Evolutionary conservation across 2,329 filamentous ascomycete genomes (phyloP).

Genomic region (Sporothrix humicola): DNA sequence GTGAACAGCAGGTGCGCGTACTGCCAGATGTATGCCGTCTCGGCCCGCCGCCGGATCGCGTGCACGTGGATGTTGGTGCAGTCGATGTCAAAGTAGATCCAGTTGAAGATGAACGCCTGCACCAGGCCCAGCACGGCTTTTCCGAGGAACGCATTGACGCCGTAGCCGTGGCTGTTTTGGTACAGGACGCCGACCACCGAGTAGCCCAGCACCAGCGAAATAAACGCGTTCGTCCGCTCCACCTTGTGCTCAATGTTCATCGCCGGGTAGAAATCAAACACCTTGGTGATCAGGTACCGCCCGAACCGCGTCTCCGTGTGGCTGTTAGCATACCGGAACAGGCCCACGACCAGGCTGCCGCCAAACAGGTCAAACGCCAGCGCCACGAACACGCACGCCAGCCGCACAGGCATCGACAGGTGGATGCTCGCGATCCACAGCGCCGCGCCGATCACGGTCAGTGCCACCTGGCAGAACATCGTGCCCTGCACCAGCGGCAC

Average conservation of each 20-base stretch:
- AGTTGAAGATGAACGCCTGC: constrained; percentile 65
- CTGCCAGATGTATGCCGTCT: constrained; percentile 57
- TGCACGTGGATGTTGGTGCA: constrained; percentile 61
- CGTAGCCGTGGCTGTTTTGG: constrained; percentile 58
- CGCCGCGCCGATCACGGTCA: constrained; percentile 54
- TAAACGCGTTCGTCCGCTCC: constrained; percentile 68
- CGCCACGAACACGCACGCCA: constrained; percentile 62
- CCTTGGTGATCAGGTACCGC: constrained; percentile 42
- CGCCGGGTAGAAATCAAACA: constrained; percentile 65
- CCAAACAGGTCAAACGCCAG: constrained; percentile 60
- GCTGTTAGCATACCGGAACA: constrained; percentile 44
- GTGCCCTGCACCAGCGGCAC: constrained; percentile 64
- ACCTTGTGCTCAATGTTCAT: constrained; percentile 70
- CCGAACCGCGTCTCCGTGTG: constrained; percentile 39
- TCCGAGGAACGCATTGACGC: constrained; percentile 64
- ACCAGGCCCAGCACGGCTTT: constrained; percentile 65
- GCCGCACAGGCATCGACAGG: constrained; percentile 58
- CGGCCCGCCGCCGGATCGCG: constrained; percentile 59
- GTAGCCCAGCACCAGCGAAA: constrained; percentile 68
- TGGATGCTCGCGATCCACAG: constrained; percentile 67
- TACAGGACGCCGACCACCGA: constrained; percentile 66
- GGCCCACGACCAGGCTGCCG: constrained; percentile 49
- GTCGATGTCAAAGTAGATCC: constrained; percentile 70
- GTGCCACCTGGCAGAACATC: constrained; percentile 57
- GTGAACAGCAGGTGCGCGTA: constrained; percentile 66